Base-by-base conservation (phyloP, 2,329 filamentous ascomycete genomes). In the Botryotinia globosa region DNA sequence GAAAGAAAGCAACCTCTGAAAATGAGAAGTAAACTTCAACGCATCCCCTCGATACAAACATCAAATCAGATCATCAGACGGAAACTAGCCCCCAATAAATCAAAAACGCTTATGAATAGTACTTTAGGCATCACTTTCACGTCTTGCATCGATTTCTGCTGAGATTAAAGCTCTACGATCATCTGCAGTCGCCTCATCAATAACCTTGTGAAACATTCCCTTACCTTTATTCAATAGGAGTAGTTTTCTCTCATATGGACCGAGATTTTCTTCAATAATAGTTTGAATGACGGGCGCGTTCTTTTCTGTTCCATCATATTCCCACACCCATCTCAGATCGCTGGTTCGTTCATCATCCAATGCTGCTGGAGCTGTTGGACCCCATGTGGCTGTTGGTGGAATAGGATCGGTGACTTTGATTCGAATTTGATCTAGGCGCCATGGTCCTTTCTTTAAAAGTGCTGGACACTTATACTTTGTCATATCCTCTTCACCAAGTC, bases 191-290 rank as follows among this genome's bases (percentile, higher is more conserved):
- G 61, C 48, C 22, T 59, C 48, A 72, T 72, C 69, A 48, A 72
- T 34, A 45, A 72, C 62, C 54, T 73, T 67, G 51, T 71, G 51
- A 71, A 73, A 72, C 72, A 72, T 71, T 37, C 64, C 72, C 73
- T 73, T 77, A 79, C 78, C 78, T 78, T 76, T 79, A 59, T 78
- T 79, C 42, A 87, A 72, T 59, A 82, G 79, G 22, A 88, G 77
- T 25, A 88, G 74, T 73, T 85, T 84, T 64, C 83, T 79, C 78
- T 89, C 86, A 78, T 85, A 88, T 1, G 85, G 86, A 0, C 87
- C 87, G 6, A 89, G 76, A 7, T 82, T 84, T 77, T 88, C 87
- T 76, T 89, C 87, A 7, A 85, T 81, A 82, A 89, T 81, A 42
- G 83, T 80, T 37, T 80, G 72, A n/a, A 70, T 80, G 74, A 82